Conservation (phyloP, 1,284 basidiomycete species). For the Apiotrichum gracile region DNA sequence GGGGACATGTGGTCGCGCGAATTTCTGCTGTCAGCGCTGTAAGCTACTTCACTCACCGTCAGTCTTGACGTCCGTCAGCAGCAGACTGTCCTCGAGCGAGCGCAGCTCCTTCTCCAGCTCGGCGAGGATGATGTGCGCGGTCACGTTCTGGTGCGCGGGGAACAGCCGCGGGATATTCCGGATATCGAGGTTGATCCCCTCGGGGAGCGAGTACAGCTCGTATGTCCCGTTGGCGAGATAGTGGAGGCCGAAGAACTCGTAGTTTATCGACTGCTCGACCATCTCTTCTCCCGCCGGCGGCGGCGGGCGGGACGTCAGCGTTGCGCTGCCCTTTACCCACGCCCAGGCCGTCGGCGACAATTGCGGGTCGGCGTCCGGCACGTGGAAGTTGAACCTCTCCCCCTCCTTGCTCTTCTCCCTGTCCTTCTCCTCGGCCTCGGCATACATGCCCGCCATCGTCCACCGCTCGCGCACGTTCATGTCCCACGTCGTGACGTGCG, state of each 20-base stretch:
- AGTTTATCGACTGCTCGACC: constrained; percentile 20
- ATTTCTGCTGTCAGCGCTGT: constrained; percentile 1
- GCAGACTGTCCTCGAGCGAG: constrained; percentile 24
- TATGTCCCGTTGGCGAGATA: constrained; percentile 69
- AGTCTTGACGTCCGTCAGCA: constrained; percentile 26
- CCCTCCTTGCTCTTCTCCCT: neutral
- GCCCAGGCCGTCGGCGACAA: constrained; percentile 22
- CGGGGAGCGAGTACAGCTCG: constrained; percentile 64
- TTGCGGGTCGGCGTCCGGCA: neutral
- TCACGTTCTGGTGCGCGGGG: constrained; percentile 48
- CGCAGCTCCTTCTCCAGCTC: constrained; percentile 53
- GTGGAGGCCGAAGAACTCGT: constrained; percentile 58
- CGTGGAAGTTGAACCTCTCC: neutral
- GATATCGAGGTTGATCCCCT: constrained; percentile 50
- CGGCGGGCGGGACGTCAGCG: constrained; percentile 9
- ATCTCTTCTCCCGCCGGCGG: neutral
- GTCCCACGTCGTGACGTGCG: constrained; percentile 26
- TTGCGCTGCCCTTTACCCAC: constrained; percentile 35
- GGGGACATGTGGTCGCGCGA: constrained; percentile 28
- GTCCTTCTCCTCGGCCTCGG: neutral
- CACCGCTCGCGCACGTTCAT: constrained; percentile 37
- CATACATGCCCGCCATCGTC: neutral
- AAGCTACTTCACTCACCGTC: constrained; percentile 29
- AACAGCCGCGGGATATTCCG: constrained; percentile 60
- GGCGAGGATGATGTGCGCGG: constrained; percentile 60